Percentiles rank a stretch among this genome's conserved stretches.
Conservation (phyloP, 2,329 filamentous ascomycete genomes). For the Lizonia empirigonia region DNA sequence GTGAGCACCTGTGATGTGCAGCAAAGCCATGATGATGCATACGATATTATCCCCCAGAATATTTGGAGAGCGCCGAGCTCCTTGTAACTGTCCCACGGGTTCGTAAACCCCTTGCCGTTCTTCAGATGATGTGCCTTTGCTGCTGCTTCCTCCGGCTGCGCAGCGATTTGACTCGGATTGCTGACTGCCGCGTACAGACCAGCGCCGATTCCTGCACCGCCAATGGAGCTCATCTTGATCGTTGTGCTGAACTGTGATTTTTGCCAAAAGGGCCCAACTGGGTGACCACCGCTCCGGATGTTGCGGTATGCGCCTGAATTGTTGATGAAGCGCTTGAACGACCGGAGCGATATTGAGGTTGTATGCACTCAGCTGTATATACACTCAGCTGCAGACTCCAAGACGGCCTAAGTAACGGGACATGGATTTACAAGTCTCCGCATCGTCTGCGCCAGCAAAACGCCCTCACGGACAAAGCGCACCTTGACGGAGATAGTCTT, state of each 20-base stretch:
- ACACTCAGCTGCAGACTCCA: conserved; percentile 5
- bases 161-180: conserved; percentile 46
- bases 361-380: conserved; percentile 20
- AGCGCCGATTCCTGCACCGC: conserved; percentile 31
- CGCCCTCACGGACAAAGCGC: conserved; percentile 8
- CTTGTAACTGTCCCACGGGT: conserved; percentile 62
- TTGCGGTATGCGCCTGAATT: background rate
- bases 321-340: conserved; percentile 7
- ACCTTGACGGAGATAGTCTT: conserved; percentile 24
- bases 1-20: background rate
- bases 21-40: conserved; percentile 19
- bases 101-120: conserved; percentile 60
- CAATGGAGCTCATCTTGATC: conserved; percentile 41
- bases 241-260: conserved; percentile 30
- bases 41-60: conserved; percentile 48
- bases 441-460: conserved; percentile 5
- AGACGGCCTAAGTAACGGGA: conserved; percentile 17
- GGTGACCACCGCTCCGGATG: background rate
- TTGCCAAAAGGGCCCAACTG: conserved; percentile 21
- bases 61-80: conserved; percentile 48
- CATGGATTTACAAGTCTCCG: background rate
- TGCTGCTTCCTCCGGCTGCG: conserved; percentile 53
- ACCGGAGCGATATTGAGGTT: conserved; percentile 22
- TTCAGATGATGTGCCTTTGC: conserved; percentile 59
- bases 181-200: conserved; percentile 51